Evolutionary conservation across 495 filamentous ascomycete genomes (phyloP).

Genomic region (Xylaria scruposa): DNA sequence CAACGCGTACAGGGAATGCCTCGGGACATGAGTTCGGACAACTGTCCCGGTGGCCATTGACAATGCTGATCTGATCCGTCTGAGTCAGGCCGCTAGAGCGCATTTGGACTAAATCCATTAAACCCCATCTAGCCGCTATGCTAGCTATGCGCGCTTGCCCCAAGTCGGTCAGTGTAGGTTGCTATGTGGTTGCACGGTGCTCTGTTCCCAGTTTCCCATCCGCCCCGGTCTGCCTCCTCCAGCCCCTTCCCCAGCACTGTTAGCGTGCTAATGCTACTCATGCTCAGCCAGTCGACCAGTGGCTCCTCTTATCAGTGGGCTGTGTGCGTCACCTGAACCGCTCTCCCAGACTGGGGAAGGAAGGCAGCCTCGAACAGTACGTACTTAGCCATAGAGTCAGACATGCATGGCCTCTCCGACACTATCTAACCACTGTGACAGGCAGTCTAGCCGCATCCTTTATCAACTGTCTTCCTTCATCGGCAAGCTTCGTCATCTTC

Average conservation of each 20-base stretch:
- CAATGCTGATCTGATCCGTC: conserved; percentile 12
- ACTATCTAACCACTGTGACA: conserved; percentile 34
- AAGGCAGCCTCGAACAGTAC: conserved; percentile 35
- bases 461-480: conserved; percentile 34
- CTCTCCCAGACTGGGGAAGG: conserved; percentile 42
- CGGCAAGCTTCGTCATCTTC: conserved; percentile 43
- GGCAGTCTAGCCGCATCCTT: conserved; percentile 28
- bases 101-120: not conserved
- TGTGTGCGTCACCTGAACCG: conserved; percentile 46
- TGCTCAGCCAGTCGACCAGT: not conserved
- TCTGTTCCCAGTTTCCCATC: conserved; percentile 17
- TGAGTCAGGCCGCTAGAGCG: conserved; percentile 16
- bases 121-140: conserved; percentile 5
- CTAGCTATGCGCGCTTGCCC: conserved; percentile 19
- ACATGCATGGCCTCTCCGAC: conserved; percentile 34
- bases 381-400: conserved; percentile 12
- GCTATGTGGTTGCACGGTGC: conserved; percentile 25
- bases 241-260: not conserved
- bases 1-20: conserved; percentile 1
- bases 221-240: conserved; percentile 2
- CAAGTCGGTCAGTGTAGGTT: conserved; percentile 22
- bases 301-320: conserved; percentile 31
- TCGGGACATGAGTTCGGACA: conserved; percentile 5
- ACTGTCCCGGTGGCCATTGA: conserved; percentile 18
- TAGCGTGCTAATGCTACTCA: not conserved